Conservation (phyloP, 495 filamentous ascomycete genomes). For the Rhypophila decipiens region DNA sequence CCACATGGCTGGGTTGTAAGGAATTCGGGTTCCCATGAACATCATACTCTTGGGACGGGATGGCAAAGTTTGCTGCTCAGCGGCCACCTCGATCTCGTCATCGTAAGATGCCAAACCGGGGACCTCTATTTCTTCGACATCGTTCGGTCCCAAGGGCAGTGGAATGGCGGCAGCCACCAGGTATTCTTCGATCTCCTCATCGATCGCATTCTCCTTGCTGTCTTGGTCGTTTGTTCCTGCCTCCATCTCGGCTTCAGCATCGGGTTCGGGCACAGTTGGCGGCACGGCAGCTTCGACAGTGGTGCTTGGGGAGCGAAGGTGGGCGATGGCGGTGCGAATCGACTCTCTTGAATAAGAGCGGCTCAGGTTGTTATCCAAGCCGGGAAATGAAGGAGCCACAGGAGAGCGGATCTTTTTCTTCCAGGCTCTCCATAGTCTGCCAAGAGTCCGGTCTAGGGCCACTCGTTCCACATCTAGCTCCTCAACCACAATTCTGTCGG, state of each 20-base stretch:
- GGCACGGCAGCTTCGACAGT: constrained; percentile 21
- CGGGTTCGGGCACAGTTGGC: constrained; percentile 19
- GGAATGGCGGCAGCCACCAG: constrained; percentile 50
- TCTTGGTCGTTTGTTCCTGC: background rate
- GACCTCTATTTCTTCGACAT: constrained; percentile 68
- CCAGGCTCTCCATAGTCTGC: constrained; percentile 92
- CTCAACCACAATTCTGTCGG: constrained; percentile 70
- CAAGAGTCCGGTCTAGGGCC: constrained; percentile 79
- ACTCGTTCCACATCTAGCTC: constrained; percentile 91
- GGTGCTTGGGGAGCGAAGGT: constrained; percentile 34
- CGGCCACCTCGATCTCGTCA: constrained; percentile 48
- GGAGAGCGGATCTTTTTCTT: constrained; percentile 68
- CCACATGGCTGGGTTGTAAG: constrained; percentile 18
- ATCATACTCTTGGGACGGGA: constrained; percentile 58
- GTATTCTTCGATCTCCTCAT: constrained; percentile 16
- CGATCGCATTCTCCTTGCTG: constrained; percentile 1
- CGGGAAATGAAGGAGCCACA: constrained; percentile 4
- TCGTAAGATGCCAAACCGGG: constrained; percentile 57
- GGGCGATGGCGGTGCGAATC: constrained; percentile 14
- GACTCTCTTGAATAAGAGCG: constrained; percentile 39
- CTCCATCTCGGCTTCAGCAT: constrained; percentile 4
- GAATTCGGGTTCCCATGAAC: constrained; percentile 26
- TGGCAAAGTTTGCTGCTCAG: constrained; percentile 25
- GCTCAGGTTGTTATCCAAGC: constrained; percentile 26
- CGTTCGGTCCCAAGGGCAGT: constrained; percentile 60